Conservation (phyloP, 176 grass and related monocot genomes). For the Juncus effusus region DNA sequence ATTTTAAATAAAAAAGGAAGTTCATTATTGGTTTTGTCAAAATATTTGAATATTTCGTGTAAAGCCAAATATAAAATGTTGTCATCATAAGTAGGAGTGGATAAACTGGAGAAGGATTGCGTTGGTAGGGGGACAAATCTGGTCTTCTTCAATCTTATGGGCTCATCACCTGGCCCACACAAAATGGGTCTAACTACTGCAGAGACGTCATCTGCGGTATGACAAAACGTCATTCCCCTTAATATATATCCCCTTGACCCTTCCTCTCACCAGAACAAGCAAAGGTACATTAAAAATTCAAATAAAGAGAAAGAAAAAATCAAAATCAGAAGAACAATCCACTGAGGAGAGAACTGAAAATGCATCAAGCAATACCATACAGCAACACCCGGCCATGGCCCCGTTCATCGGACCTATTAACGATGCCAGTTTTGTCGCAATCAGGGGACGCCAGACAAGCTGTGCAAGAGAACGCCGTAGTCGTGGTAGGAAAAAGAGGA, state of each 20-base stretch:
- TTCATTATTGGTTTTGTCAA: too few relatives aligned
- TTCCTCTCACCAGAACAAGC: slow-evolving; percentile 24
- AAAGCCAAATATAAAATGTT: too few relatives aligned
- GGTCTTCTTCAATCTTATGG: slow-evolving; percentile 21
- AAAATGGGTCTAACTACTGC: slow-evolving; percentile 18
- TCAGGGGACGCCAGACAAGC: slow-evolving; percentile 24
- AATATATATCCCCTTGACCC: background rate
- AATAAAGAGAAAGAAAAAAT: background rate
- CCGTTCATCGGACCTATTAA: slow-evolving; percentile 15
- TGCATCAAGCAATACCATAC: slow-evolving; percentile 83
- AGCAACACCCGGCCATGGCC: slow-evolving; percentile 42
- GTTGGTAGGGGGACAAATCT: background rate
- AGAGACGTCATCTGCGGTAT: background rate
- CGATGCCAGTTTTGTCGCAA: background rate
- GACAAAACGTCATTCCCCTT: slow-evolving; percentile 4
- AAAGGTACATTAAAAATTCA: background rate
- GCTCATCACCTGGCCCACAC: background rate
- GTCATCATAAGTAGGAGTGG: background rate
- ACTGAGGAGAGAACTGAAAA: slow-evolving; percentile 4
- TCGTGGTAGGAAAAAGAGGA: slow-evolving; percentile 61
- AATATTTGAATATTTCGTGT: too few relatives aligned
- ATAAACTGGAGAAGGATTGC: background rate
- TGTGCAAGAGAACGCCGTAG: slow-evolving; percentile 68
- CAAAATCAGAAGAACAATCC: background rate
- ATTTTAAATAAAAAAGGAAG: too few relatives aligned